Conservation (phyloP, 1,284 basidiomycete species). For the Rhizoctonia solani region DNA sequence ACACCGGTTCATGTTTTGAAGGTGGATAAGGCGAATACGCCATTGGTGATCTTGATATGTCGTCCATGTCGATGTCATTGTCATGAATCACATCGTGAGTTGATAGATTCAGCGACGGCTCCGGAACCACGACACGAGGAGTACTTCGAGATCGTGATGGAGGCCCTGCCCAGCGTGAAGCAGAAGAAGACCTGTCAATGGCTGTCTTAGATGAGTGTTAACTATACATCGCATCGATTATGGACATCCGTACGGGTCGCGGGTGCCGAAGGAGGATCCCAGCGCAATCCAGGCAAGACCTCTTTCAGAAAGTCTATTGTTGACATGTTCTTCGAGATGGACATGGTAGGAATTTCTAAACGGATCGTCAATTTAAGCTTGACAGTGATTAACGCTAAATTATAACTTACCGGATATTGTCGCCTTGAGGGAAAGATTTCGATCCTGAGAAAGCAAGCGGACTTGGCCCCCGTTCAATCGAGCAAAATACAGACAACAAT, state of each 20-base stretch:
- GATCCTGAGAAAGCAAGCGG: conserved; percentile 28
- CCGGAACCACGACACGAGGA: conserved; percentile 9
- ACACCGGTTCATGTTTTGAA: not conserved
- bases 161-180: conserved; percentile 29
- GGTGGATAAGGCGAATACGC: not conserved
- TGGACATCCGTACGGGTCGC: not conserved
- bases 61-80: conserved; percentile 29
- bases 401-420: conserved; percentile 13
- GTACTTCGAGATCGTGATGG: not conserved
- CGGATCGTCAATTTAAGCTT: not conserved
- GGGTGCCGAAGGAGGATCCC: not conserved
- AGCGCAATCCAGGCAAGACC: conserved; percentile 4
- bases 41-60: conserved; percentile 1
- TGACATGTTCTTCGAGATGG: not conserved
- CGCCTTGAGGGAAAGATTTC: conserved; percentile 22
- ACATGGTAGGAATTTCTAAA: conserved; percentile 11
- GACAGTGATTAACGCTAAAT: not conserved
- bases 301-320: conserved; percentile 2
- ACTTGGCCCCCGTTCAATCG: conserved; percentile 9
- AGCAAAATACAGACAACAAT: conserved; percentile 28
- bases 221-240: not conserved
- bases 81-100: not conserved
- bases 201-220: not conserved
- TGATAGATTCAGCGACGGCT: not conserved
- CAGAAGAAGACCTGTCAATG: not conserved